phyloP scores from a whole-genome alignment of 768 basidiomycete species.

The Fistulinella prunicolor region DNA sequence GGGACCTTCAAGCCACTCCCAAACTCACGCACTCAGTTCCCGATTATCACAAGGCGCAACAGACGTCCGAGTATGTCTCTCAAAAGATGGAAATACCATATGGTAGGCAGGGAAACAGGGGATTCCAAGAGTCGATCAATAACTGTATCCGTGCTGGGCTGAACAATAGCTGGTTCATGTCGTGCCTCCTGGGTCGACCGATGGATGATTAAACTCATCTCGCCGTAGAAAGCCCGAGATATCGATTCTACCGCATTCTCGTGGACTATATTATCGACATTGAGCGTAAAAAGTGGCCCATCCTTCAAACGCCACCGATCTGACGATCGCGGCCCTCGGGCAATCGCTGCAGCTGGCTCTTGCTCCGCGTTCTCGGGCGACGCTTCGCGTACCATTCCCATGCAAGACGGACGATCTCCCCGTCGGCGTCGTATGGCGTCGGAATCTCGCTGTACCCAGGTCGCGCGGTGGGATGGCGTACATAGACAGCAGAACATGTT shows the following conservation, averaged over 20 bases:
- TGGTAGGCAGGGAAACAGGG: too few species aligned
- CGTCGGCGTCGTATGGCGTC: constrained; percentile 94
- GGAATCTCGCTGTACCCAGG: constrained; percentile 95
- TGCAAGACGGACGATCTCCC: constrained; percentile 83
- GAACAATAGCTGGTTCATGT: too few species aligned
- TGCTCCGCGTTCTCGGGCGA: constrained; percentile 64
- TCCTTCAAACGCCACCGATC: constrained; percentile 20
- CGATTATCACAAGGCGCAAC: too few species aligned
- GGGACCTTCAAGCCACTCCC: too few species aligned
- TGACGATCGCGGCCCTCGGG: constrained; percentile 58
- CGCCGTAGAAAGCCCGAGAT: too few species aligned
- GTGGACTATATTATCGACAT: constrained; percentile 1
- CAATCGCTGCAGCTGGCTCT: constrained; percentile 56
- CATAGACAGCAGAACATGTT: constrained; percentile 88
- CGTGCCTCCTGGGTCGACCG: too few species aligned
- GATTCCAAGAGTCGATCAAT: too few species aligned
- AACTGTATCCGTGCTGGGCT: too few species aligned
- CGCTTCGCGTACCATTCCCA: constrained; percentile 94
- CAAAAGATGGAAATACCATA: too few species aligned
- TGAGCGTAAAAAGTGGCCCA: neutral
- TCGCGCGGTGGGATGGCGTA: constrained; percentile 95
- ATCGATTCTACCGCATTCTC: neutral
- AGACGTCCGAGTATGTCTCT: too few species aligned
- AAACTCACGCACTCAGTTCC: too few species aligned
- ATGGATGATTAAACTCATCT: too few species aligned